Base-by-base conservation (phyloP, 192 early-diverging fungal species). In the Coemansia sp. region DNA sequence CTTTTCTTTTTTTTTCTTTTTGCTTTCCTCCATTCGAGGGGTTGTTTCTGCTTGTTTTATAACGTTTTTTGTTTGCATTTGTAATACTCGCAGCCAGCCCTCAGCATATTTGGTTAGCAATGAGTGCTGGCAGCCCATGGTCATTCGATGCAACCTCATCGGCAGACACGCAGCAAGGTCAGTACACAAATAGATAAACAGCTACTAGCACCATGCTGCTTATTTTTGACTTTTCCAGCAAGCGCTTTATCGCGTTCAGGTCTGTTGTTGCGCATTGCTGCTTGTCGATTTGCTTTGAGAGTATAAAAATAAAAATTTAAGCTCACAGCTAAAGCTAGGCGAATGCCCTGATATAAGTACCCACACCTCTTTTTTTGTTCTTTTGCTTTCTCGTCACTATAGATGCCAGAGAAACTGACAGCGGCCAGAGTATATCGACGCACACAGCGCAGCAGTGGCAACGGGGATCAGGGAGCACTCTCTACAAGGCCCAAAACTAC, bases 111-210 rank as follows among this genome's bases (percentile, higher is more conserved):
- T 60, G 11, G 34, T 36, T 56, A n/a, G 74, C 72, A 59, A 82
- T 82, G 79, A 71, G 75, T 48, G 79, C 74, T 68, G 71, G 72
- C 51, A 71, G 68, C 57, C 76, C 66, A 37, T 75, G 68, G 74
- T 36, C 68, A 22, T 35, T 70, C 65, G 71, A 82, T 65, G 71
- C 68, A 68, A 71, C 66, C 54, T 64, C 52, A 55, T 48, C 53
- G 33, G 51, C 65, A 51, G 57, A 64, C 52, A 67, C 74, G 33
- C 45, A 5, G 45, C 45, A 48, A 48, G 45, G 45, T 48, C 45
- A 48, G 20, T 17, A 20, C 18, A 45, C 5, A 9, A 12, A 34
- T 11, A 51, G 37, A 43, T 32, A 28, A 59, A 52, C 37, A 73
- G 7, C 5, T 11, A 41, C 39, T 41, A 8, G 7, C 39, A 41